Conservation (phyloP, 1,139 yeast genomes). For the Kluyveromyces sp. region DNA sequence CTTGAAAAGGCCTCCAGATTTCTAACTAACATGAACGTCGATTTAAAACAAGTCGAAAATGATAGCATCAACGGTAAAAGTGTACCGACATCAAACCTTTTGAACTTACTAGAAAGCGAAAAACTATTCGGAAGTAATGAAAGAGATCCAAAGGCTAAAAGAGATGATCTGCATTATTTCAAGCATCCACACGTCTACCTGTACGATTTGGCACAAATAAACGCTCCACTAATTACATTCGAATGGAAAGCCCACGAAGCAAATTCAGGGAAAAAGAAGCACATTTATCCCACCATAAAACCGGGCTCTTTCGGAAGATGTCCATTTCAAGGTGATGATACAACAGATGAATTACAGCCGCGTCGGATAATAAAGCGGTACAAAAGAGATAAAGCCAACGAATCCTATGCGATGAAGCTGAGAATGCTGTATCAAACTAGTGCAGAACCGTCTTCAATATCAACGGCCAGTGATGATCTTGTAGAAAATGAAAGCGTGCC, state of each 20-base stretch:
- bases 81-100: slow-evolving; percentile 36
- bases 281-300: slow-evolving; percentile 40
- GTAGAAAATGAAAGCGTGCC: not conserved
- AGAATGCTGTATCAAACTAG: slow-evolving; percentile 27
- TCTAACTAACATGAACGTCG: slow-evolving; percentile 61
- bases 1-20: slow-evolving; percentile 80
- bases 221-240: slow-evolving; percentile 74
- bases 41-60: slow-evolving; percentile 14
- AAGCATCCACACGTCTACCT: slow-evolving; percentile 68
- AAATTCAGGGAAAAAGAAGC: slow-evolving; percentile 22
- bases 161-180: slow-evolving; percentile 82
- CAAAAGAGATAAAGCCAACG: slow-evolving; percentile 27
- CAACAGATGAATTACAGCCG: slow-evolving; percentile 27
- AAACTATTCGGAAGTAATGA: slow-evolving; percentile 82
- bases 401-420: slow-evolving; percentile 27
- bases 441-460: slow-evolving; percentile 19
- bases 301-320: slow-evolving; percentile 59
- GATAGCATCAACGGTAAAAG: slow-evolving; percentile 10
- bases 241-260: slow-evolving; percentile 55
- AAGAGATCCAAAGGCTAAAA: slow-evolving; percentile 75
- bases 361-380: slow-evolving; percentile 29
- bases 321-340: slow-evolving; percentile 53
- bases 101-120: slow-evolving; percentile 72
- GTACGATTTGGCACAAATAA: slow-evolving; percentile 72
- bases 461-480: not conserved